Evolutionary conservation across 1,284 basidiomycete genomes (phyloP), one percentile per base, ranked within the genome.

Genomic region (Irpex lacteus): DNA sequence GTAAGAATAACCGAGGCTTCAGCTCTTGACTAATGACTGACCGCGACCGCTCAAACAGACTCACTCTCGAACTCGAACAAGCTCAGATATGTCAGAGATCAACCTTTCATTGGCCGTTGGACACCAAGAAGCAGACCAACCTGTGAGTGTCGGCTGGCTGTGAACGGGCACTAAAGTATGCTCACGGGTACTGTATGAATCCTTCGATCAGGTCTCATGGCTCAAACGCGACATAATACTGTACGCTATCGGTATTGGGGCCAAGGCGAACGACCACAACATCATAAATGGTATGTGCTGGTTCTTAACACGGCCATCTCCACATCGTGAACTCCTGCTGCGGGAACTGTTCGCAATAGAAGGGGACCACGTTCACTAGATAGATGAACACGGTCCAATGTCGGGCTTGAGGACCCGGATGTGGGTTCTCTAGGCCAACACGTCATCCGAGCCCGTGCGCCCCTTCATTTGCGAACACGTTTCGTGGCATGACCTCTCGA

Each of bases 231-330:
- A 91, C 73, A 74, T 90, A 26, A 75, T 91, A 61, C 78, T 85
- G 1, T 91, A 92, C 69, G 87, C 89, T 8, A 76, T 85, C 36
- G 89, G 89, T 6, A 84, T 91, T 59, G 89, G 89, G 18, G 88
- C 89, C n/a, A 89, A 89, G 75, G 77, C 81, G 49, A 80, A 87
- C 61, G 89, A 91, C 62, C 80, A 82, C 60, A 74, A 79, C 1
- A 79, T 88, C 59, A 78, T 87, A 32, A 91, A 91, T 72, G 89
- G 88, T 89, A 64, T 55, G 81, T 74, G 26, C 0, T 38, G 1
- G 50, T 52, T 52, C 50, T 18, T 52, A 8, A 13, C 7, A 21
- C 19, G 50, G 50, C 50, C 18, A 21, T 44, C 40, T 44, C 40
- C 40, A 44, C 40, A 52, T 52, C 15, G 15, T 52, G 50, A 52